These are phyloP conservation scores for Annulohypoxylon stygium DNA, from an alignment of 495 filamentous ascomycete species.

Conservation along the genomic window DNA sequence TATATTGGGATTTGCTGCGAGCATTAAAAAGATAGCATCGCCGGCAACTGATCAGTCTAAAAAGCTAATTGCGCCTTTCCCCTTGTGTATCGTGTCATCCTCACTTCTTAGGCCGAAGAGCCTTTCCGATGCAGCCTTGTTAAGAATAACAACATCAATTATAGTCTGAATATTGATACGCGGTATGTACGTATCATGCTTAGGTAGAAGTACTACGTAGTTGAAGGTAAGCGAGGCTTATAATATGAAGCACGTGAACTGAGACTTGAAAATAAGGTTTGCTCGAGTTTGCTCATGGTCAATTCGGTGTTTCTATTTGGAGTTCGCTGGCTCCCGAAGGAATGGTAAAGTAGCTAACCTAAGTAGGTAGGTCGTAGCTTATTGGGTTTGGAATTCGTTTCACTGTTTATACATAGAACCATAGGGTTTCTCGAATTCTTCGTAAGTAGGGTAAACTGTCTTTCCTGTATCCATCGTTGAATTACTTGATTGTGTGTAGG, in stretches of 20 bases:
- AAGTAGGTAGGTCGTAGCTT: neutral
- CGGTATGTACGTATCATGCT: neutral
- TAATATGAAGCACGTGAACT: slow-evolving; percentile 18
- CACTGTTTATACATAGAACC: slow-evolving; percentile 8
- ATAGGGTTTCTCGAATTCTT: slow-evolving; percentile 1
- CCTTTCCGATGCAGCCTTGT: neutral
- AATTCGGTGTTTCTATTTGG: neutral
- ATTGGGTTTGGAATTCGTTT: slow-evolving; percentile 1
- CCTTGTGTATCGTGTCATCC: neutral
- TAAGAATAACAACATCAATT: neutral
- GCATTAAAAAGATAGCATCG: slow-evolving; percentile 35
- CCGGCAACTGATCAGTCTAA: slow-evolving; percentile 8
- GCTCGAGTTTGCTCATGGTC: neutral
- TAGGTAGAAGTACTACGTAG: neutral
- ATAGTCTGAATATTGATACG: too few relatives aligned
- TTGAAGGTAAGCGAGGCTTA: neutral
- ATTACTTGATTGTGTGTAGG: neutral
- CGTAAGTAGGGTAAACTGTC: neutral
- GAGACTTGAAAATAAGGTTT: slow-evolving; percentile 14
- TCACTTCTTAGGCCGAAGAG: neutral
- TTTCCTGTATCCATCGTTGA: neutral
- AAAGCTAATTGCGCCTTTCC: neutral
- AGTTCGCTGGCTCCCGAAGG: neutral
- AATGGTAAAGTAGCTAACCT: neutral
- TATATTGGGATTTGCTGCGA: slow-evolving; percentile 36